Evolutionary conservation across 1,284 basidiomycete genomes (phyloP), one percentile per base, ranked within the genome.

Genomic region (Cryptococcus sp.): DNA sequence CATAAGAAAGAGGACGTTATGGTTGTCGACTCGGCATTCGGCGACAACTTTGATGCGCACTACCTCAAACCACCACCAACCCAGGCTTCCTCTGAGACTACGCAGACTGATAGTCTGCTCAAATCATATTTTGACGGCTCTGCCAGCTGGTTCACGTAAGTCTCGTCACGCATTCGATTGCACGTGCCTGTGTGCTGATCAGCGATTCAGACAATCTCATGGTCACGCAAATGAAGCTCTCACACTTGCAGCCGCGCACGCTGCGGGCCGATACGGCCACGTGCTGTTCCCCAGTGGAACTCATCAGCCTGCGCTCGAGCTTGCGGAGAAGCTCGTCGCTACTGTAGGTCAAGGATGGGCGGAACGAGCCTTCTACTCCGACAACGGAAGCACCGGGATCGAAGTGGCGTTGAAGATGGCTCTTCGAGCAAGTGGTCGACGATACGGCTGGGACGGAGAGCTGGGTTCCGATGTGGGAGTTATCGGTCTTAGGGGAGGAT

Each of bases 321-420:
- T 79, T 1, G 73, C 76, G 1, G 77, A 79, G 54, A 73, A 72
- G 62, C 66, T 78, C 16, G 60, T 70, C 27, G 30, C 58, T 30
- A 72, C 77, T 2, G 73, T 77, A 19, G 90, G 90, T 0, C 82
- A 82, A 60, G 90, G 88, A 0, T 99, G 95, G 95, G 95, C 95
- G 0, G 83, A 85, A 11, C 85, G 92, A 19, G 94, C 88, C 1
- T 98, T 96, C 79, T 94, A 91, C 78, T 90, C 89, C 2, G 95
- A 99, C 73, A 89, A 99, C 69, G 95, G 95, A 11, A 90, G 90
- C 35, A 98, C 95, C 0, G 95, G 88, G 10, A 94, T 97, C 86
- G 94, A 99, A 77, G 88, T 96, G 17, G 95, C 90, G 4, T 80
- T 99, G 60, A 99, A 99, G 79, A 98, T 98, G 93, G 95, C 91